These are phyloP conservation scores for Calocybe gangraenosa DNA, from an alignment of 768 basidiomycete genomes.

Conservation along the genomic window DNA sequence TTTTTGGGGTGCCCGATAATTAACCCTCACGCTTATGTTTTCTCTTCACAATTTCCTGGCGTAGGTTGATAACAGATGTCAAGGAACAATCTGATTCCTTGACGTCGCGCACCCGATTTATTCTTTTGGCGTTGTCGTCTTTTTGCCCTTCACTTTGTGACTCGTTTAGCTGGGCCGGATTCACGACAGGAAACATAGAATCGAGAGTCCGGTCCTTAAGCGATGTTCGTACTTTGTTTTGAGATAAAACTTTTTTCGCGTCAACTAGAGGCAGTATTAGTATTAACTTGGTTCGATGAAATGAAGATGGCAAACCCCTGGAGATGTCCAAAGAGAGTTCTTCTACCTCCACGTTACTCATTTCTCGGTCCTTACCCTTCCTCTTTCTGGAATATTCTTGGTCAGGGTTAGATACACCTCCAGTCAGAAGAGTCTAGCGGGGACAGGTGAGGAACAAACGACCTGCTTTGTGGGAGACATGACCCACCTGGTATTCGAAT, in stretches of 20 bases:
- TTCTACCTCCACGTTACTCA: constrained; percentile 20
- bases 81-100: constrained; percentile 74
- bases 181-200: constrained; percentile 81
- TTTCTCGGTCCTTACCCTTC: constrained; percentile 36
- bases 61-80: constrained; percentile 66
- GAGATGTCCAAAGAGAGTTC: constrained; percentile 20
- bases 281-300: background rate
- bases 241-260: constrained; percentile 59
- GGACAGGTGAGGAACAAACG: background rate
- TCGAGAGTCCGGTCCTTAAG: constrained; percentile 86
- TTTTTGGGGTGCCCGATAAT: too few relatives aligned
- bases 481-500: constrained; percentile 67
- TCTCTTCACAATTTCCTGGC: constrained; percentile 52
- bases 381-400: constrained; percentile 28
- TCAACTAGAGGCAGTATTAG: constrained; percentile 6
- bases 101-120: constrained; percentile 46
- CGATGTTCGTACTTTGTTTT: constrained; percentile 92
- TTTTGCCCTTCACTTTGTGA: constrained; percentile 17
- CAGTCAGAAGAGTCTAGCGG: constrained; percentile 60
- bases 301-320: constrained; percentile 18
- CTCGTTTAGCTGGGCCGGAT: constrained; percentile 42
- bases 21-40: constrained; percentile 63
- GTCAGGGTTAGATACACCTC: constrained; percentile 35
- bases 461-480: background rate
- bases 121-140: constrained; percentile 16